Evolutionary conservation across 2,329 filamentous ascomycete species (phyloP).

Genomic region (Cordyceps pruinosa): DNA sequence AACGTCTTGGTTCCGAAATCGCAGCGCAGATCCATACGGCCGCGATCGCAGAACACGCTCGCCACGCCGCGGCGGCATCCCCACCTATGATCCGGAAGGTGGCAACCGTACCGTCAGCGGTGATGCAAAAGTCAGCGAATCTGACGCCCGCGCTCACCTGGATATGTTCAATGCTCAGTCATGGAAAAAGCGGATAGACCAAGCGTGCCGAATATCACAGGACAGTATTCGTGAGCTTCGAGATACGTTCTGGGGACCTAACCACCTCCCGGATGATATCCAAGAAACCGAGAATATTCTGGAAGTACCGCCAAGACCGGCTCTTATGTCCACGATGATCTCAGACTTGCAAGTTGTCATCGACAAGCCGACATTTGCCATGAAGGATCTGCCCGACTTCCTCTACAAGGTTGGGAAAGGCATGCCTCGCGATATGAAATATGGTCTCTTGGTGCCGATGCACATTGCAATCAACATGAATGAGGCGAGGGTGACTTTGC

Average conservation of each 20-base stretch:
- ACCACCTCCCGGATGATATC: conserved; percentile 72
- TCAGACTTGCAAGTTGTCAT: conserved; percentile 78
- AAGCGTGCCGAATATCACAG: conserved; percentile 61
- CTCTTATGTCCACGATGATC: conserved; percentile 71
- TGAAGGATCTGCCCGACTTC: conserved; percentile 75
- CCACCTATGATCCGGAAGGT: conserved; percentile 74
- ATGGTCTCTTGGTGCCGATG: conserved; percentile 84
- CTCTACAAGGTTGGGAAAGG: conserved; percentile 90
- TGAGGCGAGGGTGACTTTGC: conserved; percentile 75
- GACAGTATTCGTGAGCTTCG: conserved; percentile 73
- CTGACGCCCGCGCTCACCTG: conserved; percentile 69
- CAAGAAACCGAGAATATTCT: conserved; percentile 81
- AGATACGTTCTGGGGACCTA: conserved; percentile 71
- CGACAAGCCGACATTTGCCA: conserved; percentile 88
- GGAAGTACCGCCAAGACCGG: conserved; percentile 76
- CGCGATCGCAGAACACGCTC: conserved; percentile 22
- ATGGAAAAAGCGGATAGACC: conserved; percentile 88
- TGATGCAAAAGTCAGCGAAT: conserved; percentile 62
- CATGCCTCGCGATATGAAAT: conserved; percentile 86
- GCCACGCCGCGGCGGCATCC: conserved; percentile 37
- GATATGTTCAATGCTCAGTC: conserved; percentile 78
- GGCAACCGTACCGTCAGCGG: conserved; percentile 59
- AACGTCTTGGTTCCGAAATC: conserved; percentile 41
- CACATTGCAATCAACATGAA: conserved; percentile 84
- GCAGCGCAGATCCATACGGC: conserved; percentile 44